phyloP scores from a whole-genome alignment of 2,329 filamentous ascomycete genomes.

The Helminthosporium solani region DNA sequence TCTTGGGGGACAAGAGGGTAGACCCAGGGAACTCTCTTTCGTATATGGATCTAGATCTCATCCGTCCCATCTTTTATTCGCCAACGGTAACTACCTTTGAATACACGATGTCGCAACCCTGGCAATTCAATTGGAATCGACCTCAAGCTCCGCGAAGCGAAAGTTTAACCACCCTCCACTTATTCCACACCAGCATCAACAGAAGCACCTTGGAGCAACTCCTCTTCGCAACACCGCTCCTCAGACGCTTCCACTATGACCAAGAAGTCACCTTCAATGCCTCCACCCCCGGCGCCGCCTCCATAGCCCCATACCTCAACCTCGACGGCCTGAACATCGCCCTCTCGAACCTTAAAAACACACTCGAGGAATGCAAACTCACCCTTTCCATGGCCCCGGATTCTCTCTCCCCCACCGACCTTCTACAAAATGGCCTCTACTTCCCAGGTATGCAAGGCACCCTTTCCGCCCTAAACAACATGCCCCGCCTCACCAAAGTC shows the following conservation, averaged over 20 bases:
- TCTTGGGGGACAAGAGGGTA: slow-evolving; percentile 18
- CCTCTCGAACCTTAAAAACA: slow-evolving; percentile 16
- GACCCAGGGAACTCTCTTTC: slow-evolving; percentile 15
- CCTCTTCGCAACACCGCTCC: slow-evolving; percentile 19
- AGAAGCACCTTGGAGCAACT: slow-evolving; percentile 20
- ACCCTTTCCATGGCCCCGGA: slow-evolving; percentile 20
- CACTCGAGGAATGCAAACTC: slow-evolving; percentile 19
- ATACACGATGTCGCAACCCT: slow-evolving; percentile 26
- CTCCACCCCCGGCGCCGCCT: slow-evolving; percentile 7
- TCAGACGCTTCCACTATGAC: slow-evolving; percentile 21
- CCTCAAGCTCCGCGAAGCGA: slow-evolving; percentile 15
- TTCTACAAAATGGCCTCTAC: slow-evolving; percentile 14
- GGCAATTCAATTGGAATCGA: slow-evolving; percentile 21
- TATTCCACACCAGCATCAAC: slow-evolving; percentile 27
- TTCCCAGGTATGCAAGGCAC: slow-evolving; percentile 26
- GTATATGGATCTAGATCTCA: slow-evolving; percentile 27
- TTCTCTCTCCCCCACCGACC: slow-evolving; percentile 19
- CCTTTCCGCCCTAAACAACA: slow-evolving; percentile 19
- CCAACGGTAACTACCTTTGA: slow-evolving; percentile 19
- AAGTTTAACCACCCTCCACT: slow-evolving; percentile 17
- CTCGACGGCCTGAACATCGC: slow-evolving; percentile 24
- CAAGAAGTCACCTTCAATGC: slow-evolving; percentile 23
- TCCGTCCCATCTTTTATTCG: slow-evolving; percentile 26
- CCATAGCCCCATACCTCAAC: slow-evolving; percentile 18
- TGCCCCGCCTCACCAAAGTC: slow-evolving; percentile 15